Percentiles rank a stretch among this genome's conserved stretches.
phyloP scores from a whole-genome alignment of 345 rosid genomes.

The Linum tenue region DNA sequence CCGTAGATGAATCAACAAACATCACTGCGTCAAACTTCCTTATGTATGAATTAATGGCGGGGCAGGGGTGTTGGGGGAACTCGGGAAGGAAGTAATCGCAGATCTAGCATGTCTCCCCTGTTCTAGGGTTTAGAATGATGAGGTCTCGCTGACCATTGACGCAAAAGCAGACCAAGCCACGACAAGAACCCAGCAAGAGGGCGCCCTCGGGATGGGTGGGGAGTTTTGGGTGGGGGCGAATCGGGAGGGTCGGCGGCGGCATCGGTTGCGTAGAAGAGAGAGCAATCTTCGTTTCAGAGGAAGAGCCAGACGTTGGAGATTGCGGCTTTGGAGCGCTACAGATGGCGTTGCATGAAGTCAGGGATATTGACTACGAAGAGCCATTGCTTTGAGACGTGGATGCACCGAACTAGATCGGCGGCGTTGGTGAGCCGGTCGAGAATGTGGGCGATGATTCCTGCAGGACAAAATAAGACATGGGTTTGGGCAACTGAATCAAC shows the following conservation, averaged over 20 bases:
- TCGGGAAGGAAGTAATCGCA: not conserved
- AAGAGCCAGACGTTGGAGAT: not conserved
- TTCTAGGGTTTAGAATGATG: not conserved
- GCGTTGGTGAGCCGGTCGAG: not conserved
- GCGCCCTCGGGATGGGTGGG: not conserved
- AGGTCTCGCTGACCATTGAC: not conserved
- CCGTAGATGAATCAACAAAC: too few species aligned
- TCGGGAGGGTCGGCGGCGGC: not conserved
- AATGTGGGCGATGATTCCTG: not conserved
- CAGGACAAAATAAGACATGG: not conserved
- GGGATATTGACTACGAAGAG: not conserved
- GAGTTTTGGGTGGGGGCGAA: not conserved
- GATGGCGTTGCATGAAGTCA: not conserved
- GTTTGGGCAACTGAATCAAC: too few species aligned
- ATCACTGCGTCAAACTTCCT: too few species aligned
- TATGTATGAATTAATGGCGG: too few species aligned
- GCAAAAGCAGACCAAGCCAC: not conserved
- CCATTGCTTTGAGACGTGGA: not conserved
- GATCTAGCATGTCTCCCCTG: not conserved
- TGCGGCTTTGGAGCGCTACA: not conserved
- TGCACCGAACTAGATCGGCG: not conserved
- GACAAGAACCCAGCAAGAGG: not conserved
- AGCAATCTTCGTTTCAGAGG: not conserved
- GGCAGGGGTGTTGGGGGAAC: too few species aligned
- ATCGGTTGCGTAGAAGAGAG: not conserved